Conservation (phyloP, 352 stramenopile genomes). For the Phytopythium chamaehyphon region DNA sequence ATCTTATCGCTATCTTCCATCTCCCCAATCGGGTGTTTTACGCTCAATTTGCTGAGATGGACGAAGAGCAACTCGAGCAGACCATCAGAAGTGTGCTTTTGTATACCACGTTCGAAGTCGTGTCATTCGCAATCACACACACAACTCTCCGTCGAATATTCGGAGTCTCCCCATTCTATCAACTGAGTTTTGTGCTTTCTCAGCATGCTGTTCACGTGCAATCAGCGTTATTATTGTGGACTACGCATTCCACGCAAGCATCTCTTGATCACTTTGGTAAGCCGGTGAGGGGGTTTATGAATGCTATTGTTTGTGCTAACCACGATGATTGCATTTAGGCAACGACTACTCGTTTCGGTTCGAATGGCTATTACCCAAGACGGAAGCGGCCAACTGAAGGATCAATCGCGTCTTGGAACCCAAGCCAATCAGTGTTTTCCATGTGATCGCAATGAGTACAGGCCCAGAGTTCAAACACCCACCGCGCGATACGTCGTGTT, state of each 20-base stretch:
- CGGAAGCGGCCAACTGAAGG: too few relatives aligned
- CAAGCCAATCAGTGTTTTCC: too few relatives aligned
- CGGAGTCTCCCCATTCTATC: slow-evolving; percentile 13
- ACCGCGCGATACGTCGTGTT: too few relatives aligned
- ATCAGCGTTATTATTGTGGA: slow-evolving; percentile 19
- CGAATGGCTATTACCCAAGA: too few relatives aligned
- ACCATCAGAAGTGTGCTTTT: slow-evolving; percentile 14
- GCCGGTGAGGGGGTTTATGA: not conserved
- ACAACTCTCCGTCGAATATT: slow-evolving; percentile 9
- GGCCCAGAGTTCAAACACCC: too few relatives aligned
- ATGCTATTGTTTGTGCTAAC: too few relatives aligned
- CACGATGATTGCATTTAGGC: not conserved
- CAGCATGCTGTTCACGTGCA: slow-evolving; percentile 18
- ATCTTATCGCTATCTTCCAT: too few relatives aligned
- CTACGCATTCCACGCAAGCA: slow-evolving; percentile 14
- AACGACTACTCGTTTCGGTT: slow-evolving; percentile 21
- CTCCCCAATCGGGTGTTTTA: slow-evolving; percentile 6
- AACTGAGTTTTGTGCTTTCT: slow-evolving; percentile 27
- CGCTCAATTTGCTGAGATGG: slow-evolving; percentile 6
- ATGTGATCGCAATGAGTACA: too few relatives aligned
- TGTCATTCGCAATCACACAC: slow-evolving; percentile 11
- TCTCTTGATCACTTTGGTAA: slow-evolving; percentile 21
- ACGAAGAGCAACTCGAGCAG: not conserved
- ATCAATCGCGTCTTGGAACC: too few relatives aligned
- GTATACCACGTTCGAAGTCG: slow-evolving; percentile 15